Evolutionary conservation across 1,284 basidiomycete species (phyloP), one percentile per base, ranked within the genome.

Genomic region (Naganishia liquefaciens): DNA sequence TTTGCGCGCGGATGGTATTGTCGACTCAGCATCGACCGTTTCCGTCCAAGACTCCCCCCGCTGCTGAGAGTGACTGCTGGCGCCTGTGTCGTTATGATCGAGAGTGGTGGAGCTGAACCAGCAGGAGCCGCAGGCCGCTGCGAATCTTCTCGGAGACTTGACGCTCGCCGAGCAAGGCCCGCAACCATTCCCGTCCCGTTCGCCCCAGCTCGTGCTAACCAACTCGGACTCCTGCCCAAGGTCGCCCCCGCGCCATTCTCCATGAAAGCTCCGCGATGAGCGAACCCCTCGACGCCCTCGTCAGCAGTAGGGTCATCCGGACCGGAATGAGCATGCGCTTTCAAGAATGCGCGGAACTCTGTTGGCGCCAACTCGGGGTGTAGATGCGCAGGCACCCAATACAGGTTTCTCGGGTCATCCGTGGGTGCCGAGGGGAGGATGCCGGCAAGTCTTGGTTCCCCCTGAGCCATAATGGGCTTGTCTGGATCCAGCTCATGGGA

Each of bases 301-400:
- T 69, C 68, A 23, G 73, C 72, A 9, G 68, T 70, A 13, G 71
- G 75, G 64, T 72, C 69, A 5, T 54, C 53, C 1, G 76, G 84
- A 80, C 75, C 86, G 80, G 64, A 69, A 42, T 76, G 76, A 2
- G 94, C 87, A 80, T 98, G 95, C 72, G 96, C 90, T 77, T 94
- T 91, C 71, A 99, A 86, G 75, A 98, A 97, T 30, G 88, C 88
- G 66, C 92, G 87, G 79, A 99, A 99, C 79, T 98, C 93, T 58
- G 88, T 87, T 11, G 96, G 96, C 1, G 94, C 95, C 74, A 99
- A 90, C 81, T 99, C 95, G 23, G 95, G 96, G 76, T 99, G 95
- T 25, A 97, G 82, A 63, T 89, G 87, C 17, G 95, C 95, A 44
- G 95, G 95, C 19, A 99, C 92, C 95, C 95, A 99, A 82, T 97